Percentiles rank a stretch among this genome's conserved stretches.
phyloP scores from a whole-genome alignment of 163 green algal species.

The Prototheca wickerhamii region DNA sequence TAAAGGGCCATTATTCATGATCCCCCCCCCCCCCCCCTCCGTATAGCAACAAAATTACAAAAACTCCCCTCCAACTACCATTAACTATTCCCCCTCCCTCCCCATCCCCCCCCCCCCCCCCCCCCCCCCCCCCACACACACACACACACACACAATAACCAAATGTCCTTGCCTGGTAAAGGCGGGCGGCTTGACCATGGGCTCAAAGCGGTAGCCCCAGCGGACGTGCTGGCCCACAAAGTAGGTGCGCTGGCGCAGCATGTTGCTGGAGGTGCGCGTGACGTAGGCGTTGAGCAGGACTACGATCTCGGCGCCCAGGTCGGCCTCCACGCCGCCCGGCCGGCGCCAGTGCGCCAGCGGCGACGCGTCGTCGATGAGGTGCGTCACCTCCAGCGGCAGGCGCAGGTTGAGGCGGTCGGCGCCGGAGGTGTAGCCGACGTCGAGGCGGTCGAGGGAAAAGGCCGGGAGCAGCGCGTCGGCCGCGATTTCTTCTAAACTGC shows the following conservation, averaged over 20 bases:
- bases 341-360: slow-evolving; percentile 54
- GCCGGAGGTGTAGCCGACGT: slow-evolving; percentile 26
- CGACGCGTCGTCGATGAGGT: slow-evolving; percentile 52
- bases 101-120: neutral
- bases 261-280: slow-evolving; percentile 8
- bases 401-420: slow-evolving; percentile 43
- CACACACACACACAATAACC: neutral
- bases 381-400: slow-evolving; percentile 52
- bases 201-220: slow-evolving; percentile 42
- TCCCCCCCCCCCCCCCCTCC: too few species aligned
- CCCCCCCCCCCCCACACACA: too few species aligned
- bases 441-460: slow-evolving; percentile 5
- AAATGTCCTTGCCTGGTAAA: too few species aligned
- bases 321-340: slow-evolving; percentile 31
- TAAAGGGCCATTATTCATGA: too few species aligned
- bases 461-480: neutral
- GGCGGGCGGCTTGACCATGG: slow-evolving; percentile 29
- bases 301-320: slow-evolving; percentile 63
- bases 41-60: too few species aligned
- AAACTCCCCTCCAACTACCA: neutral
- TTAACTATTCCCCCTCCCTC: neutral
- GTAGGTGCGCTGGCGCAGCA: slow-evolving; percentile 57
- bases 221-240: slow-evolving; percentile 46
- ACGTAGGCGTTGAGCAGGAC: slow-evolving; percentile 23
- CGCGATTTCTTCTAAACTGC: neutral